These are phyloP conservation scores for Paramarasmius palmivorus DNA, from an alignment of 1,284 basidiomycete species.

Conservation along the genomic window DNA sequence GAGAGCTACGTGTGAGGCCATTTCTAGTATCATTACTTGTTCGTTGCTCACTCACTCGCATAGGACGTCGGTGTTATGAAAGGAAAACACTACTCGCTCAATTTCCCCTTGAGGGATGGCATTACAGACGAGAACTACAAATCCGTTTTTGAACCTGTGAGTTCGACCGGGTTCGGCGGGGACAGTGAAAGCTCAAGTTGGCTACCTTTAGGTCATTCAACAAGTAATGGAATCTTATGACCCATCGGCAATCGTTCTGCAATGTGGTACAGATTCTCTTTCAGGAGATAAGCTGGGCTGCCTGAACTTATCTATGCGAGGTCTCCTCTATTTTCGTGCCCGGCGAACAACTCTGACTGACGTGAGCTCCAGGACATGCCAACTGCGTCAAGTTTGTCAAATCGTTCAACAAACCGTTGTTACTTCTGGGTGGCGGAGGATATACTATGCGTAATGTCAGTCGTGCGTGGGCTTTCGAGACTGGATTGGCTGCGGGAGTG, in stretches of 20 bases:
- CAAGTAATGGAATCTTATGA: constrained; percentile 96
- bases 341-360: neutral
- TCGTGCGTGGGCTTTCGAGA: constrained; percentile 98
- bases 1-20: constrained; percentile 80
- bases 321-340: constrained; percentile 34
- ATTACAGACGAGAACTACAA: constrained; percentile 96
- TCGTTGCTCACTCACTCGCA: constrained; percentile 3
- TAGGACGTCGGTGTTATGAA: constrained; percentile 92
- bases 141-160: constrained; percentile 92
- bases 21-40: neutral
- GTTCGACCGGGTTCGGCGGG: constrained; percentile 24
- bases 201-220: constrained; percentile 86
- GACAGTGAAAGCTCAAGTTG: neutral
- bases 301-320: constrained; percentile 96
- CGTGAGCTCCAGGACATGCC: constrained; percentile 71
- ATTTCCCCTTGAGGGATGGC: constrained; percentile 95
- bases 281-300: constrained; percentile 97
- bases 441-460: constrained; percentile 99
- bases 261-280: constrained; percentile 98
- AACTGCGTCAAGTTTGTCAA: constrained; percentile 98
- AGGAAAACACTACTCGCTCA: constrained; percentile 91
- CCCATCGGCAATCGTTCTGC: constrained; percentile 94
- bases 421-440: constrained; percentile 95
- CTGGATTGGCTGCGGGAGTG: constrained; percentile 94
- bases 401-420: constrained; percentile 89